Evolutionary conservation across 2,329 filamentous ascomycete species (phyloP).

Genomic region (Clonostachys rhizophaga): DNA sequence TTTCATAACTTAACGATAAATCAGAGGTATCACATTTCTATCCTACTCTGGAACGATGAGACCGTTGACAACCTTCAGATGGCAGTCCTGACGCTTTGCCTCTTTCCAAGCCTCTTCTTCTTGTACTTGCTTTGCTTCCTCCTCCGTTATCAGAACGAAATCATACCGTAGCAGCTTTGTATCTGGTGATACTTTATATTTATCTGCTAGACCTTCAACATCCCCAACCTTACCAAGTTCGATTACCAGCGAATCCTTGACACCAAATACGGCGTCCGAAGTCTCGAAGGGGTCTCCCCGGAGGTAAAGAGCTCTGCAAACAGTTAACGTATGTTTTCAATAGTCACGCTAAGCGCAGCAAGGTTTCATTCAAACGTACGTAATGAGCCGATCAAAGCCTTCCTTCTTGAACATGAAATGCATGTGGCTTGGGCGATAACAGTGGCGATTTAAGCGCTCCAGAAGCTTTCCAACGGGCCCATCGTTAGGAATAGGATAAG

Average conservation of each 20-base stretch:
- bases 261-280: slow-evolving; percentile 81
- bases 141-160: slow-evolving; percentile 64
- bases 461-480: slow-evolving; percentile 74
- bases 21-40: too few relatives aligned
- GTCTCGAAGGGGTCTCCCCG: slow-evolving; percentile 77
- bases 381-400: slow-evolving; percentile 76
- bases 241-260: slow-evolving; percentile 73
- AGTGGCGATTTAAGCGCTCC: slow-evolving; percentile 59
- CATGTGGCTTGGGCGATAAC: slow-evolving; percentile 72
- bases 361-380: slow-evolving; percentile 40
- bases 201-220: slow-evolving; percentile 39
- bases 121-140: neutral
- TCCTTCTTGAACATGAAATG: slow-evolving; percentile 85
- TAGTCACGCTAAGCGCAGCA: neutral
- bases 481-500: slow-evolving; percentile 80
- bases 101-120: neutral
- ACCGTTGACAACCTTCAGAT: neutral
- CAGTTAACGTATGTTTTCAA: neutral
- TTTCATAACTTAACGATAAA: too few relatives aligned
- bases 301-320: slow-evolving; percentile 65
- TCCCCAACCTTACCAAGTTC: slow-evolving; percentile 49
- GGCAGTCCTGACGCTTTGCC: neutral
- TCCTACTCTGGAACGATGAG: neutral
- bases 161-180: slow-evolving; percentile 64
- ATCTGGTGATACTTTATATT: slow-evolving; percentile 61